A percentile compares a stretch with the other conserved stretches of the same genome.
Evolutionary conservation across 305 asterid species (phyloP).

Genomic region (Withania somnifera): DNA sequence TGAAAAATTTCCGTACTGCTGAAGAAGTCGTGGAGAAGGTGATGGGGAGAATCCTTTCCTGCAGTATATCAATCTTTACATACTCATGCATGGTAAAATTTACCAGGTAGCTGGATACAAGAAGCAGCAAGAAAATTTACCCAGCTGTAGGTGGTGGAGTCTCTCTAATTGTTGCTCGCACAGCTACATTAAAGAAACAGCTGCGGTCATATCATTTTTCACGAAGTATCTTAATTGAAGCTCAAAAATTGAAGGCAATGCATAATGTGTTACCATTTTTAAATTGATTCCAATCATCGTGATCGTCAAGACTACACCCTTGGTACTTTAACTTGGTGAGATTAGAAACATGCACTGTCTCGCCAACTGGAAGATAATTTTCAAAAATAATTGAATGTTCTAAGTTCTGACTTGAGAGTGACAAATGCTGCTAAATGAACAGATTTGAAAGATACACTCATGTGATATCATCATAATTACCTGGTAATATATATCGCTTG

Average conservation of each 20-base stretch:
- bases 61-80: conserved; percentile 10
- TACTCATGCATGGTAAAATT: background rate
- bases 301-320: conserved; percentile 58
- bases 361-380: conserved; percentile 41
- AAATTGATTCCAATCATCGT: conserved; percentile 60
- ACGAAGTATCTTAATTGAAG: background rate
- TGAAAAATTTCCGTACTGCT: conserved; percentile 36
- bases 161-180: conserved; percentile 56
- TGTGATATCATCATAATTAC: conserved; percentile 16
- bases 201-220: conserved; percentile 4
- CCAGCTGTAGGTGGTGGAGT: conserved; percentile 39
- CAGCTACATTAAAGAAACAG: conserved; percentile 36
- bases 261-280: conserved; percentile 37
- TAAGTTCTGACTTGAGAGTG: background rate
- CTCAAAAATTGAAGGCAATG: background rate
- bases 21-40: conserved; percentile 45
- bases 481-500: conserved; percentile 62
- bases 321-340: conserved; percentile 41
- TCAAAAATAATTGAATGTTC: background rate
- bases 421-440: background rate
- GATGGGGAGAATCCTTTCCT: conserved; percentile 47
- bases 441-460: background rate
- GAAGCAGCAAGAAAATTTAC: conserved; percentile 20
- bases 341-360: conserved; percentile 44
- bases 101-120: background rate